phyloP scores from a whole-genome alignment of 2,329 filamentous ascomycete species.

The Mycosphaerella sp. region DNA sequence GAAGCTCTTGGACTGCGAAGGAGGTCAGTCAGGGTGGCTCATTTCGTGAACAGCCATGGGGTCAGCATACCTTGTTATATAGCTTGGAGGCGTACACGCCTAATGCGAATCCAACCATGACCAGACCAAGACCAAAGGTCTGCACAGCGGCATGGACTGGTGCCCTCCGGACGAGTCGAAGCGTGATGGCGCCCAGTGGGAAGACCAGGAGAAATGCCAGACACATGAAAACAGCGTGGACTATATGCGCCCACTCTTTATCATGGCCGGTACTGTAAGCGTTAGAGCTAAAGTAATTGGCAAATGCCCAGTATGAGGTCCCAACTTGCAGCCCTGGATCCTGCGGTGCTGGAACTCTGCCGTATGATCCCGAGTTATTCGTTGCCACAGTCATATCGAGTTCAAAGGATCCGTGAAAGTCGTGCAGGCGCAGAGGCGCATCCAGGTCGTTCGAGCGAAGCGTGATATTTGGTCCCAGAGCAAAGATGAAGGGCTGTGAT shows the following conservation, averaged over 20 bases:
- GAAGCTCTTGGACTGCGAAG: slow-evolving; percentile 38
- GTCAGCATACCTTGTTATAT: slow-evolving; percentile 37
- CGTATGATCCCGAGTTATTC: slow-evolving; percentile 26
- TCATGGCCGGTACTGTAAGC: slow-evolving; percentile 23
- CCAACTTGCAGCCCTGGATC: slow-evolving; percentile 23
- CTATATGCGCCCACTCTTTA: slow-evolving; percentile 17
- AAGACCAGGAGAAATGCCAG: slow-evolving; percentile 36
- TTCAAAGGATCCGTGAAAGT: slow-evolving; percentile 38
- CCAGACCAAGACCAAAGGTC: slow-evolving; percentile 34
- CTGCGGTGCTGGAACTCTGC: slow-evolving; percentile 35
- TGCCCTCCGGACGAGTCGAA: slow-evolving; percentile 38
- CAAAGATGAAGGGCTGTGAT: slow-evolving; percentile 39
- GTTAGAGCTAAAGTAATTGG: slow-evolving; percentile 26
- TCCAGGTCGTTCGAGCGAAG: slow-evolving; percentile 28
- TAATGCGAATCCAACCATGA: slow-evolving; percentile 37
- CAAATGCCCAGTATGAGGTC: slow-evolving; percentile 23
- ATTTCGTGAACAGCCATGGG: background rate
- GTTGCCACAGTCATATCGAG: slow-evolving; percentile 39
- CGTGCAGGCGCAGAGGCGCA: slow-evolving; percentile 36
- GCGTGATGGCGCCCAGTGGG: slow-evolving; percentile 34
- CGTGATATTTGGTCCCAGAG: slow-evolving; percentile 35
- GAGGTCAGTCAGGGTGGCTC: slow-evolving; percentile 4
- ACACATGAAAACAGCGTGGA: slow-evolving; percentile 34
- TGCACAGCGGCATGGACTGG: slow-evolving; percentile 41
- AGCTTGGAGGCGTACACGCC: slow-evolving; percentile 39